phyloP scores from a whole-genome alignment of 2,329 filamentous ascomycete genomes.

The Alternaria rosae region DNA sequence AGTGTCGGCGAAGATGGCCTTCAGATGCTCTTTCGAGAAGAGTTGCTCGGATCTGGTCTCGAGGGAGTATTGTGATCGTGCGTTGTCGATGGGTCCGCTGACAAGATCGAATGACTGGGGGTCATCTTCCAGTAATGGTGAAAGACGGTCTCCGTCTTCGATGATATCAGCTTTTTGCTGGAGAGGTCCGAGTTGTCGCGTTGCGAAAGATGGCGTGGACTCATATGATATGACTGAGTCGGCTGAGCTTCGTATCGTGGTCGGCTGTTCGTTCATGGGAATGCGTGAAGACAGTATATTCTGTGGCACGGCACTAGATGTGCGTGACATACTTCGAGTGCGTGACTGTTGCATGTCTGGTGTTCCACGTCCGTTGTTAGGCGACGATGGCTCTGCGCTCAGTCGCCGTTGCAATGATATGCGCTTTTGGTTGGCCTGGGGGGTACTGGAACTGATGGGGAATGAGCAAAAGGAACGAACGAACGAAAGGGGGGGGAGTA shows the following conservation, averaged over 20 bases:
- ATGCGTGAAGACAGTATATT: conserved; percentile 15
- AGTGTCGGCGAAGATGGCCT: conserved; percentile 70
- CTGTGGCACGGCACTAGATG: conserved; percentile 14
- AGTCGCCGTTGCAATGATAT: conserved; percentile 27
- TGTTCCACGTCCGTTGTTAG: conserved; percentile 22
- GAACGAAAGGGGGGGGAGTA: not conserved
- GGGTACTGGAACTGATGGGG: conserved; percentile 30
- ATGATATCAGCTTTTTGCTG: conserved; percentile 50
- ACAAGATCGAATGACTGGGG: conserved; percentile 63
- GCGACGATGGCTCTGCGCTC: conserved; percentile 23
- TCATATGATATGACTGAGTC: conserved; percentile 48
- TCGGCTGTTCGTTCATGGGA: conserved; percentile 28
- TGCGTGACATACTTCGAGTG: conserved; percentile 24
- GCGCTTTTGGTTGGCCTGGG: conserved; percentile 27
- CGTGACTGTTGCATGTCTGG: conserved; percentile 22
- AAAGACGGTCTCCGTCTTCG: conserved; percentile 55
- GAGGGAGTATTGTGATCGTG: conserved; percentile 58
- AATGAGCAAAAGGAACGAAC: conserved; percentile 17
- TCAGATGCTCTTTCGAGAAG: conserved; percentile 71
- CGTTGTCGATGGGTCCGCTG: conserved; percentile 46
- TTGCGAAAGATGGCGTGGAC: conserved; percentile 43
- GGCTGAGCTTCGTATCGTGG: conserved; percentile 41
- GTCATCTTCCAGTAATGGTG: conserved; percentile 61
- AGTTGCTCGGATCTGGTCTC: conserved; percentile 71
- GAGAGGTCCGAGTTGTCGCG: conserved; percentile 50